These are phyloP conservation scores for Cerioporus squamosus DNA, from an alignment of 1,284 basidiomycete genomes.

Conservation along the genomic window DNA sequence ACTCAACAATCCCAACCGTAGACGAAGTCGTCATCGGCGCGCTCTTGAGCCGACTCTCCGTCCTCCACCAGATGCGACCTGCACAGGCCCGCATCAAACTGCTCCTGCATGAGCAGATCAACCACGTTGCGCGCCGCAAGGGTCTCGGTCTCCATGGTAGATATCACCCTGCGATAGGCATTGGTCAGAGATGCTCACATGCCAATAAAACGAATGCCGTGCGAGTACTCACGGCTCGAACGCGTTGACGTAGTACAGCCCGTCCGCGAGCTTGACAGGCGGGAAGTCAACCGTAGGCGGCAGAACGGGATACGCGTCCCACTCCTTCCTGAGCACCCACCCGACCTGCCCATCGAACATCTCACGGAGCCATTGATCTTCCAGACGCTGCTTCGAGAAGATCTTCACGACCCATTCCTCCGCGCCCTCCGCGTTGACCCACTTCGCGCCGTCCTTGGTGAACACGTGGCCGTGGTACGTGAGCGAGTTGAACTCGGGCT, in stretches of 20 bases:
- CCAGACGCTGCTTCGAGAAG: slow-evolving; percentile 73
- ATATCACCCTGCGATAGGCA: slow-evolving; percentile 59
- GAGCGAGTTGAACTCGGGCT: slow-evolving; percentile 87
- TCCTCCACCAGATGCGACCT: slow-evolving; percentile 23
- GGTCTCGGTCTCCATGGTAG: slow-evolving; percentile 93
- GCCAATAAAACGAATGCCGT: not conserved
- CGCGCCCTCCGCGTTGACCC: slow-evolving; percentile 21
- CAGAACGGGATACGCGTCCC: slow-evolving; percentile 79
- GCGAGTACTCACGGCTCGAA: slow-evolving; percentile 66
- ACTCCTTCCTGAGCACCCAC: slow-evolving; percentile 87
- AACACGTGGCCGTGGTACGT: slow-evolving; percentile 77
- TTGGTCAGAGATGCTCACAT: slow-evolving; percentile 12
- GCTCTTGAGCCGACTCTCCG: not conserved
- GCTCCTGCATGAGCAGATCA: slow-evolving; percentile 72
- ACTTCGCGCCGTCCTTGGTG: slow-evolving; percentile 32
- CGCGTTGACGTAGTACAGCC: slow-evolving; percentile 88
- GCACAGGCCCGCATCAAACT: slow-evolving; percentile 69
- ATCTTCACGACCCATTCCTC: slow-evolving; percentile 81
- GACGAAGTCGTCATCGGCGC: slow-evolving; percentile 48
- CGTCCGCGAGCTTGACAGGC: slow-evolving; percentile 73
- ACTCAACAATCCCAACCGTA: slow-evolving; percentile 69
- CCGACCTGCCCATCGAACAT: slow-evolving; percentile 72
- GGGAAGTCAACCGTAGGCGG: slow-evolving; percentile 74
- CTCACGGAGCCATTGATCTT: slow-evolving; percentile 70
- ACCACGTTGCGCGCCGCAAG: slow-evolving; percentile 84